Evolutionary conservation across 345 rosid species (phyloP).

Genomic region (Corymbia maculata): DNA sequence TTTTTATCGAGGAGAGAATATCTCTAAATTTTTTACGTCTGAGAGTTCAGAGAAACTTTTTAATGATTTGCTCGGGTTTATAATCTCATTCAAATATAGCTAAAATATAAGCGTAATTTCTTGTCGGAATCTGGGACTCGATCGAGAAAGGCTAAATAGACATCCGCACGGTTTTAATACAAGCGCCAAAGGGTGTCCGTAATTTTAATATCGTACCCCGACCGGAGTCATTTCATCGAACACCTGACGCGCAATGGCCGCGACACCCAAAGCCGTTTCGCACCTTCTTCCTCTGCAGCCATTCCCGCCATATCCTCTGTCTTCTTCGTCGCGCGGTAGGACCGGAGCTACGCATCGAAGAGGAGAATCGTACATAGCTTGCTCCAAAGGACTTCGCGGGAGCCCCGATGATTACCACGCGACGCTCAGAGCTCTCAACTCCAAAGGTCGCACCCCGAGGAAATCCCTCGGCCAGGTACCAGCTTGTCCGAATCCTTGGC

Average conservation of each 20-base stretch:
- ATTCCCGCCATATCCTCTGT: neutral
- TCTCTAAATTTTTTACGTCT: too few species aligned
- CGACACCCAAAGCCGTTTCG: neutral
- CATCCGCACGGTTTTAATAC: neutral
- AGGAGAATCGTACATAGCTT: constrained; percentile 7
- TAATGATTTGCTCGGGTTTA: too few species aligned
- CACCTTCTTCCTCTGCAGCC: neutral
- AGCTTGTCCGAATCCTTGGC: neutral
- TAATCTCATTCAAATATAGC: neutral
- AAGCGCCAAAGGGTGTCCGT: neutral
- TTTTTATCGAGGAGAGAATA: too few species aligned
- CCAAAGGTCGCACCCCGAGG: constrained; percentile 72
- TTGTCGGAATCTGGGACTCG: neutral
- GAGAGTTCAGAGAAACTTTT: too few species aligned
- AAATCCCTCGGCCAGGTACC: constrained; percentile 91
- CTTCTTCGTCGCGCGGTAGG: neutral
- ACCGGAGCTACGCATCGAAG: neutral
- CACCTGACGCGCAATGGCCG: neutral
- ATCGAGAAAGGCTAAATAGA: neutral
- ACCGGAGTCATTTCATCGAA: neutral
- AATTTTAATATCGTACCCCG: neutral
- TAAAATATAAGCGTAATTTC: neutral
- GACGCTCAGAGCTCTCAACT: constrained; percentile 78
- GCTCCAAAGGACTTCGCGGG: constrained; percentile 12
- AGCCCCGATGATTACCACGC: constrained; percentile 77